Conservation (phyloP, 2,329 filamentous ascomycete species). For the Parasarocladium wereldwijsianum region DNA sequence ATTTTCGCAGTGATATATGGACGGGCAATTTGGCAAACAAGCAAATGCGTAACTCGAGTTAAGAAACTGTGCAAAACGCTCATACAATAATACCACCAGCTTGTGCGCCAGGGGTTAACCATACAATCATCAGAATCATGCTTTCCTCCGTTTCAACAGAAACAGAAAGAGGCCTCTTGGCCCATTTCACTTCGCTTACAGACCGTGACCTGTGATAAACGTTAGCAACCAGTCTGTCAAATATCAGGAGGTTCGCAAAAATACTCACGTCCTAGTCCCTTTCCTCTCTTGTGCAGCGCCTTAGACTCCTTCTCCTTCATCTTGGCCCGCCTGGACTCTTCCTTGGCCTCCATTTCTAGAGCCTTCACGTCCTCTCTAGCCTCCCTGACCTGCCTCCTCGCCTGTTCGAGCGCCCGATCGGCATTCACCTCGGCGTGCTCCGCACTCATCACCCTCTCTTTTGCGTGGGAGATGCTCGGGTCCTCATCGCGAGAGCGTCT, state of each 20-base stretch:
- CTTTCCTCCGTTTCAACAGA: no score
- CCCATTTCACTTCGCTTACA: no score
- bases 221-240: neutral
- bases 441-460: conserved; percentile 45
- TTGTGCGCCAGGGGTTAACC: no score
- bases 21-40: no score
- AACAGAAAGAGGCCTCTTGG: no score
- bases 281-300: conserved; percentile 53
- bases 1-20: no score
- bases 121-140: no score
- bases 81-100: no score
- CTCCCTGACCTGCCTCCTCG: conserved; percentile 42
- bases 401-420: conserved; percentile 45
- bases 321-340: conserved; percentile 49
- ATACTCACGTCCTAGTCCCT: conserved; percentile 51
- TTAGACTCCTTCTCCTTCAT: conserved; percentile 53
- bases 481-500: conserved; percentile 37
- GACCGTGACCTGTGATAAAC: neutral
- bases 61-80: no score
- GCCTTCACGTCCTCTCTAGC: conserved; percentile 48
- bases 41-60: no score
- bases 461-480: conserved; percentile 44
- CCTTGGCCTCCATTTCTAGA: conserved; percentile 49
- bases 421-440: conserved; percentile 51
- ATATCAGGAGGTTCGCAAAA: neutral